Evolutionary conservation across 495 filamentous ascomycete species (phyloP), one percentile per base, ranked within the genome.

Genomic region (Penicillium goetzii): DNA sequence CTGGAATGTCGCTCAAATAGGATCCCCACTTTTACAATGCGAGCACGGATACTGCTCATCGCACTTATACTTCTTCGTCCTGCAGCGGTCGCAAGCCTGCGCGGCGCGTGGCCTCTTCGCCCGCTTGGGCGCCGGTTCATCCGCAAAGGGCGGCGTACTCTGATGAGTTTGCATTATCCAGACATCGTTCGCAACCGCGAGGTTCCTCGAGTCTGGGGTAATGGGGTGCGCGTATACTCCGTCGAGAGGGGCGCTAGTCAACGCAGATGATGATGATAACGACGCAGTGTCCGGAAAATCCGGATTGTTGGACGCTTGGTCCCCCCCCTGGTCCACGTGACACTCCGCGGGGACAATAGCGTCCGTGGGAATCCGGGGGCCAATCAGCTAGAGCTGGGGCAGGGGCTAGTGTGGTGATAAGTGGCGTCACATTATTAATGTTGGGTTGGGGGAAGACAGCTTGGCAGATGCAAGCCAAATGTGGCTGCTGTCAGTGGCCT

Each of bases 41-140:
- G 72, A 66, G 56, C 76, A 78, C 3, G 77, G 77, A 67, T 76
- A 80, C 21, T 69, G 68, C 63, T 80, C 77, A 47, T 80, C 75
- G 66, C 77, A 80, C 67, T 80, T 80, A 60, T 80, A 80, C 63
- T 80, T 80, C 68, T 80, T 80, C 52, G 69, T 51, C 60, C 77
- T 70, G 62, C 77, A 80, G 21, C 77, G 68, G 38, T 80, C 77
- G 67, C 77, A 80, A 8, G 77, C 77, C 53, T 76, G 74, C 21
- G 76, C 73, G 36, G 77, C 77, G 19, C 77, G 77, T 30, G 77
- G 74, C 55, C 77, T 67, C 57, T 78, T 79, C 17, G 66, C 52
- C 40, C 73, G 72, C 58, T 76, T 77, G 28, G 71, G 65, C 59
- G 62, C 52, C 4, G 66, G 52, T 19, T 71, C 67, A 53, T 74